phyloP scores from a whole-genome alignment of 1,284 basidiomycete species.

The Pyrrhoderma lamaoense region DNA sequence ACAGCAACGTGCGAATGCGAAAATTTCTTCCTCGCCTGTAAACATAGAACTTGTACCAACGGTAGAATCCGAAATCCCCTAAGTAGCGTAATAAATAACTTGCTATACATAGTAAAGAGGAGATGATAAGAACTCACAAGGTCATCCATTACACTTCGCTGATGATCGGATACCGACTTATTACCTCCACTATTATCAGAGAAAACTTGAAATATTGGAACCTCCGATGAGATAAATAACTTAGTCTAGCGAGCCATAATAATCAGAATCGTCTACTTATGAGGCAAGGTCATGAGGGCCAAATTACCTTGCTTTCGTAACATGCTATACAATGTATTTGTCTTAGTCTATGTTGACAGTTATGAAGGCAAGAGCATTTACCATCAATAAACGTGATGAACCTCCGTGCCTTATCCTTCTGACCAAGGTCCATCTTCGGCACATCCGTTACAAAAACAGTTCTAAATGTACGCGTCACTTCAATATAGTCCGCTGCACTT shows the following conservation, averaged over 20 bases:
- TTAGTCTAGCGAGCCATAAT: slow-evolving; percentile 76
- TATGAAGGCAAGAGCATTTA: slow-evolving; percentile 25
- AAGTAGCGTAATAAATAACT: not conserved
- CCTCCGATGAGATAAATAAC: slow-evolving; percentile 84
- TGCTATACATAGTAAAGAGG: not conserved
- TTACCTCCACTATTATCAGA: slow-evolving; percentile 53
- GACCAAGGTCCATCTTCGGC: slow-evolving; percentile 80
- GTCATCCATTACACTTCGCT: slow-evolving; percentile 87
- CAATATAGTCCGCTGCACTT: slow-evolving; percentile 93
- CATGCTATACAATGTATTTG: too few species aligned
- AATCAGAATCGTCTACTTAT: too few species aligned
- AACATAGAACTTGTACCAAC: slow-evolving; percentile 84
- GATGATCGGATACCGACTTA: slow-evolving; percentile 61
- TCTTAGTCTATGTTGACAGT: not conserved
- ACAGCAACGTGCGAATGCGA: slow-evolving; percentile 91
- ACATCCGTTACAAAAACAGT: slow-evolving; percentile 88
- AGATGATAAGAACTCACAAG: slow-evolving; percentile 46
- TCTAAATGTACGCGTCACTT: slow-evolving; percentile 82
- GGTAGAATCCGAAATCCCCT: slow-evolving; percentile 72
- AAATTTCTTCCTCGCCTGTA: slow-evolving; percentile 88
- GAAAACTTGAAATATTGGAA: slow-evolving; percentile 84
- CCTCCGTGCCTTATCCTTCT: slow-evolving; percentile 87
- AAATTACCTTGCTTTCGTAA: slow-evolving; percentile 86
- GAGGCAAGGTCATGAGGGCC: too few species aligned
- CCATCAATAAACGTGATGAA: slow-evolving; percentile 99